These are phyloP conservation scores for Entomophthora muscae DNA, from an alignment of 371 early-diverging fungal genomes.

Conservation along the genomic window DNA sequence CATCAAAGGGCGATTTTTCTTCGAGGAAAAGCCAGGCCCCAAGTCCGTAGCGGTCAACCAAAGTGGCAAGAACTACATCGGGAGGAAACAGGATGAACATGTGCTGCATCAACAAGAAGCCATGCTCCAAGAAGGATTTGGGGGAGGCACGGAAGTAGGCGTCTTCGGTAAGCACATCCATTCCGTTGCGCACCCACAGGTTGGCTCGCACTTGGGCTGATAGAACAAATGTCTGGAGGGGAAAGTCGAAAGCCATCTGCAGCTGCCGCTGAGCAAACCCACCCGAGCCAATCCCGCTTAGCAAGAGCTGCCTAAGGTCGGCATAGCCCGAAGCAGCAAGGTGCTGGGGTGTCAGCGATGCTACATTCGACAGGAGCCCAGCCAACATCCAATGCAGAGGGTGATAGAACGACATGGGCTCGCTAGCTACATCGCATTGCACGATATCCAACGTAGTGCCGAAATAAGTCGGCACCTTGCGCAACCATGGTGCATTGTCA, in stretches of 20 bases:
- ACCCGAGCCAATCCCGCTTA: neutral
- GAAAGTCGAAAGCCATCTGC: neutral
- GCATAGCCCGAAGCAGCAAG: neutral
- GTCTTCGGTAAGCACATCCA: conserved; percentile 44
- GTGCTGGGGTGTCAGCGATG: neutral
- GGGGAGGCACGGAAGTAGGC: conserved; percentile 67
- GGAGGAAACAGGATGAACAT: conserved; percentile 47
- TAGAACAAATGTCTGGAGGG: neutral
- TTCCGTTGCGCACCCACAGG: conserved; percentile 92
- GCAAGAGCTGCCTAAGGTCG: neutral
- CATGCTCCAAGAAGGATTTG: conserved; percentile 72
- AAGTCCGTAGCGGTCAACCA: conserved; percentile 75
- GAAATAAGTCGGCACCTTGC: neutral
- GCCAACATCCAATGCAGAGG: conserved; percentile 87
- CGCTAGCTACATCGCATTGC: conserved; percentile 41
- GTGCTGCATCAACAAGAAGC: conserved; percentile 69
- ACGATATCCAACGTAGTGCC: conserved; percentile 23
- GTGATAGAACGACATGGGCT: conserved; percentile 76
- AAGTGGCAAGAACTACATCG: conserved; percentile 51
- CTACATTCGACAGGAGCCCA: conserved; percentile 24
- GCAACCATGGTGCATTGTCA: neutral
- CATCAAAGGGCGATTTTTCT: conserved; percentile 34
- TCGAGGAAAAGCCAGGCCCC: conserved; percentile 54
- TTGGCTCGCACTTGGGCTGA: conserved; percentile 80
- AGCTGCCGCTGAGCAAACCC: neutral